These are phyloP conservation scores for Cucurbitaria berberidis DNA, from an alignment of 2,329 filamentous ascomycete species.

Conservation along the genomic window DNA sequence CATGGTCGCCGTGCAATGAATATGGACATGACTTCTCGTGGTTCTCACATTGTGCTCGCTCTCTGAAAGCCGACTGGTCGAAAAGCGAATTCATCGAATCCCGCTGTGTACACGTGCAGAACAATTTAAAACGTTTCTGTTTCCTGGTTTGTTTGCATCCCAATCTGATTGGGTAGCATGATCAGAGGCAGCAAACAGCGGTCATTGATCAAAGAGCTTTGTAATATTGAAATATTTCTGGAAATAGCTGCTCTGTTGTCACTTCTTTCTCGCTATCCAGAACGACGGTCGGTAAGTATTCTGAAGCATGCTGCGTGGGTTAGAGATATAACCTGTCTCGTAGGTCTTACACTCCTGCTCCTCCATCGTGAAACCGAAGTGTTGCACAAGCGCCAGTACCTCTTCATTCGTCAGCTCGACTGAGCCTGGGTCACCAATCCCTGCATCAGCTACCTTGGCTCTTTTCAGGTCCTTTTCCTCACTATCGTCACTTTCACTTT, in stretches of 20 bases:
- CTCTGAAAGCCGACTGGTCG: too few species aligned
- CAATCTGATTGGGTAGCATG: too few species aligned
- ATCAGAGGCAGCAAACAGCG: too few species aligned
- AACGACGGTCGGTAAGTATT: constrained; percentile 80
- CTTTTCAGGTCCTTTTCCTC: constrained; percentile 20
- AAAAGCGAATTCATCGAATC: too few species aligned
- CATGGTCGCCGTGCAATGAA: too few species aligned
- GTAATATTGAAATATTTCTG: too few species aligned
- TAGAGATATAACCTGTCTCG: constrained; percentile 86
- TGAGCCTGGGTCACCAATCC: constrained; percentile 86
- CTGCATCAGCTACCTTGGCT: constrained; percentile 46
- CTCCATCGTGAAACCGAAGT: constrained; percentile 78
- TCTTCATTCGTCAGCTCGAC: constrained; percentile 92
- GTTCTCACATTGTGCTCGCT: too few species aligned
- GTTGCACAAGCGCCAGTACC: constrained; percentile 75
- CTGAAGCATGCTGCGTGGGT: constrained; percentile 82
- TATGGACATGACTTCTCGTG: too few species aligned
- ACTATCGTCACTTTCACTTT: neutral
- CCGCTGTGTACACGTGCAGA: too few species aligned
- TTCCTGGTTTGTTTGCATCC: too few species aligned
- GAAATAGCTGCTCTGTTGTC: neutral
- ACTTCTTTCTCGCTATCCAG: constrained; percentile 83
- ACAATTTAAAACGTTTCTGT: too few species aligned
- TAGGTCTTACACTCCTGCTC: constrained; percentile 61
- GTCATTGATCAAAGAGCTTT: too few species aligned